phyloP scores from a whole-genome alignment of 345 rosid genomes.

The Eucalyptus regnans region DNA sequence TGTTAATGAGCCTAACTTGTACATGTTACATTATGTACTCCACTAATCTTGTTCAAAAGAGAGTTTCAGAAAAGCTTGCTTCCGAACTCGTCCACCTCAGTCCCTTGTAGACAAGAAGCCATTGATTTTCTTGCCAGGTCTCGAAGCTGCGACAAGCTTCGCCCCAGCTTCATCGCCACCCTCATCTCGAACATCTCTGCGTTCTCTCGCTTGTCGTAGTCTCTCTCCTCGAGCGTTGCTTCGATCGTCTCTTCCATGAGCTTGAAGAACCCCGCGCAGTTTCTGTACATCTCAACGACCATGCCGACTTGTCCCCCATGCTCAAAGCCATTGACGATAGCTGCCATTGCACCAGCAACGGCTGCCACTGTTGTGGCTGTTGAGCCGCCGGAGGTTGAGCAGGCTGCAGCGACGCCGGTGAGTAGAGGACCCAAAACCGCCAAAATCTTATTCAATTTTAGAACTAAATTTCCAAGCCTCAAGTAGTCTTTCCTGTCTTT shows the following conservation, averaged over 20 bases:
- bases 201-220: constrained; percentile 12
- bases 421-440: constrained; percentile 36
- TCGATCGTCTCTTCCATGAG: constrained; percentile 19
- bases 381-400: constrained; percentile 1
- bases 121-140: constrained; percentile 17
- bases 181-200: constrained; percentile 24
- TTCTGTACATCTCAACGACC: constrained; percentile 49
- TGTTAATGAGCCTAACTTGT: no score
- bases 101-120: background rate
- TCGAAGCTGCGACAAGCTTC: constrained; percentile 35
- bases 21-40: no score
- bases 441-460: constrained; percentile 27
- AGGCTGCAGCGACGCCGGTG: constrained; percentile 17
- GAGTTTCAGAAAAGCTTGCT: constrained; percentile 26
- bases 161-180: constrained; percentile 28
- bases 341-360: constrained; percentile 17
- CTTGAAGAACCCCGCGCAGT: constrained; percentile 22
- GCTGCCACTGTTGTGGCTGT: constrained; percentile 10
- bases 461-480: constrained; percentile 20
- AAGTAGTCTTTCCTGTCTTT: constrained; percentile 28
- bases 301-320: constrained; percentile 44
- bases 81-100: constrained; percentile 17
- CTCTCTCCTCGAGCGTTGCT: constrained; percentile 2
- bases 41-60: no score
- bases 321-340: constrained; percentile 14